phyloP scores from a whole-genome alignment of 75 land plant genomes.

The Isoetes taiwanensis region DNA sequence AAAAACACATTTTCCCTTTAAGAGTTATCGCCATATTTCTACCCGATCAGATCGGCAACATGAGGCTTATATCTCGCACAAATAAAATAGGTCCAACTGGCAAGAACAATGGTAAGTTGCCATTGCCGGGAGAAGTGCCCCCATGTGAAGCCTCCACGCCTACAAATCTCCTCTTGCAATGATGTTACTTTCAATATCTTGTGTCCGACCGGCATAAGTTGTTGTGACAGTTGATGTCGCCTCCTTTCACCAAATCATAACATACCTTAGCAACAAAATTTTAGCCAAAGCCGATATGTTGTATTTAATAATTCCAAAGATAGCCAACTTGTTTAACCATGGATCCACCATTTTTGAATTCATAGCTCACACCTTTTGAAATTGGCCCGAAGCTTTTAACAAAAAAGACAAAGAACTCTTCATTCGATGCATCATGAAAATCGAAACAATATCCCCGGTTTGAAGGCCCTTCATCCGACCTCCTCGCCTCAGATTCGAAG shows the following conservation, averaged over 20 bases:
- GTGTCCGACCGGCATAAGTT: constrained; percentile 71
- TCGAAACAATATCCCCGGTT: background rate
- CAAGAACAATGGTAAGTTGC: constrained; percentile 56
- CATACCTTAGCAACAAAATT: too few species aligned
- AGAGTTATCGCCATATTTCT: too few species aligned
- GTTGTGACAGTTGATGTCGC: constrained; percentile 57
- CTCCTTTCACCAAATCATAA: constrained; percentile 26
- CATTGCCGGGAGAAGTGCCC: constrained; percentile 41
- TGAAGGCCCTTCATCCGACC: constrained; percentile 2
- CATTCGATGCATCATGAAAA: constrained; percentile 10
- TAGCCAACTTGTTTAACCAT: too few species aligned
- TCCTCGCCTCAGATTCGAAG: background rate
- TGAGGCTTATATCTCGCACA: constrained; percentile 81
- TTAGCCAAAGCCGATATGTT: too few species aligned
- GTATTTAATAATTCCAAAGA: background rate
- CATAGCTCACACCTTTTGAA: too few species aligned
- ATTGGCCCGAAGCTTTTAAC: constrained; percentile 3
- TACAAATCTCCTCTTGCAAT: constrained; percentile 83
- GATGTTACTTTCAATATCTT: constrained; percentile 63
- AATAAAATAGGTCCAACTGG: constrained; percentile 78
- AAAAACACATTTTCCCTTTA: too few species aligned
- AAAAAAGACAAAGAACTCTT: constrained; percentile 12
- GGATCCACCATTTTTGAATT: too few species aligned
- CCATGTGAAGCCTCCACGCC: constrained; percentile 92
- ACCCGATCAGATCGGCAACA: constrained; percentile 82